Evolutionary conservation across 1,284 basidiomycete species (phyloP).

Genomic region (Malassezia japonica): DNA sequence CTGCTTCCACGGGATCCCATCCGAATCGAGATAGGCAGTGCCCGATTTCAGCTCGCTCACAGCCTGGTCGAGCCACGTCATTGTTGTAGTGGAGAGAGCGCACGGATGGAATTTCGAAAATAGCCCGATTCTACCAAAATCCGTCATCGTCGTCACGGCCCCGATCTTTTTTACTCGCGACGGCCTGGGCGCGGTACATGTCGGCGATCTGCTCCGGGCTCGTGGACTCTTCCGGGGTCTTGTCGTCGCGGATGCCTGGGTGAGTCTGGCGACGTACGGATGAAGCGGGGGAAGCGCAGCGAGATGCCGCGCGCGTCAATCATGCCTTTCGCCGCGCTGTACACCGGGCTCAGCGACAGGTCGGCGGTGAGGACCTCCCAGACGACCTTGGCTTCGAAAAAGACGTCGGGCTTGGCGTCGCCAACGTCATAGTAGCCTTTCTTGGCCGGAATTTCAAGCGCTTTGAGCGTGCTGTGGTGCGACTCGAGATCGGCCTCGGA

Average conservation of each 20-base stretch:
- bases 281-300: slow-evolving; percentile 87
- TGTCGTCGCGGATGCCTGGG: slow-evolving; percentile 70
- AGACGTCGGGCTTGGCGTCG: slow-evolving; percentile 44
- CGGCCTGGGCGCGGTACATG: slow-evolving; percentile 80
- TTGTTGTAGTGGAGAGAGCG: no score
- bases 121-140: slow-evolving; percentile 61
- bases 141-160: slow-evolving; percentile 65
- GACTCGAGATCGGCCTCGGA: slow-evolving; percentile 69
- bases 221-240: slow-evolving; percentile 80
- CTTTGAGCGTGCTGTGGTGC: slow-evolving; percentile 73
- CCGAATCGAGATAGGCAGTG: slow-evolving; percentile 27
- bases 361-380: slow-evolving; percentile 99
- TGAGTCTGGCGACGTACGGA: slow-evolving; percentile 51
- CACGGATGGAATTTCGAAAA: not conserved
- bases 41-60: not conserved
- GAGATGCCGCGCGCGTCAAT: slow-evolving; percentile 59
- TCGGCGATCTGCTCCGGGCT: slow-evolving; percentile 89
- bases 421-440: slow-evolving; percentile 58
- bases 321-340: slow-evolving; percentile 83
- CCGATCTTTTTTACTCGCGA: slow-evolving; percentile 55
- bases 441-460: slow-evolving; percentile 61
- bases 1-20: slow-evolving; percentile 60
- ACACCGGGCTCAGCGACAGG: slow-evolving; percentile 87
- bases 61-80: not conserved
- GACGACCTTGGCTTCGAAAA: slow-evolving; percentile 55